These are phyloP conservation scores for Cytospora piceicola DNA, from an alignment of 2,329 filamentous ascomycete species.

Conservation along the genomic window DNA sequence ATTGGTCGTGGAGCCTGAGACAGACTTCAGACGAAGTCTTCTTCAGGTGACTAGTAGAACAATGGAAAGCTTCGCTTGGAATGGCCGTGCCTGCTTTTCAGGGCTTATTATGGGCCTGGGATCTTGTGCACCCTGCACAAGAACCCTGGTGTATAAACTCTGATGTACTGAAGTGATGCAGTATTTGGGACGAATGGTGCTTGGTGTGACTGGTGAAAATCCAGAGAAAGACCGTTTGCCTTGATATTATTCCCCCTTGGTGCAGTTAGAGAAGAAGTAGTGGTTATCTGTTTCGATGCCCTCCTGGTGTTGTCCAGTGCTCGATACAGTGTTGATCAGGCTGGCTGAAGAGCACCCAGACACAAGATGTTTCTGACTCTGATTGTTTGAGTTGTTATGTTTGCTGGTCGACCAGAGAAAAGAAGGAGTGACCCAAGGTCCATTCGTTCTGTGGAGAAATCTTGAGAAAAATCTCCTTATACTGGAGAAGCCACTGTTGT, in stretches of 20 bases:
- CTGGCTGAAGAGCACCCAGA: too few relatives aligned
- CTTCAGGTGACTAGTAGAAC: background rate
- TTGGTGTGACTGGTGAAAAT: background rate
- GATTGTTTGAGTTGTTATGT: too few relatives aligned
- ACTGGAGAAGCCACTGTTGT: too few relatives aligned
- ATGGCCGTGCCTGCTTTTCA: background rate
- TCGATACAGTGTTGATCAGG: too few relatives aligned
- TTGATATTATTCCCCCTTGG: background rate
- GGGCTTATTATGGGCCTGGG: background rate
- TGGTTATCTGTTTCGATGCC: too few relatives aligned
- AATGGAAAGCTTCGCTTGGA: background rate
- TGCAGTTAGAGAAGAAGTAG: too few relatives aligned
- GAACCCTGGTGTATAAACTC: background rate
- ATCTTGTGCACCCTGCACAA: background rate
- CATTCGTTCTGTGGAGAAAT: too few relatives aligned
- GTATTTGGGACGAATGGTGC: background rate
- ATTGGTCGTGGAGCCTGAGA: background rate
- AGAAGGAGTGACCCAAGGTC: too few relatives aligned
- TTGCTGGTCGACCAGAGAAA: too few relatives aligned
- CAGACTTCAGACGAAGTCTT: background rate
- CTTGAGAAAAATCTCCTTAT: too few relatives aligned
- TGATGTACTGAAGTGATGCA: background rate
- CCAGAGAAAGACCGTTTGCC: background rate
- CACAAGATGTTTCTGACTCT: too few relatives aligned
- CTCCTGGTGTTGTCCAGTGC: too few relatives aligned